Conservation (phyloP, 345 rosid genomes). For the Salix udensis region DNA sequence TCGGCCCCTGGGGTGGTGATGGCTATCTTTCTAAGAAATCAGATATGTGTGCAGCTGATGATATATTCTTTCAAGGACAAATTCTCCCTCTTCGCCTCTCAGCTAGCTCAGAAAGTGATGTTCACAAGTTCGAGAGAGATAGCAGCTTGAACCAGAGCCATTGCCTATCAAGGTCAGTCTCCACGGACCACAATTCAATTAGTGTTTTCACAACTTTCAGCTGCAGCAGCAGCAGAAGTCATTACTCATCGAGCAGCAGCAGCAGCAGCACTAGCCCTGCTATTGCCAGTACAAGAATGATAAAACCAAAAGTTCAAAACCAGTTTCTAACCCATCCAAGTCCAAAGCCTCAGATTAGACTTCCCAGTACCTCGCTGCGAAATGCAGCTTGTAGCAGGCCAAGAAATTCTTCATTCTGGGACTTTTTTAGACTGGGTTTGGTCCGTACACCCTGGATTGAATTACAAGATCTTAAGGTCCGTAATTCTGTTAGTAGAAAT, state of each 20-base stretch:
- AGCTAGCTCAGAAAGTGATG: slow-evolving; percentile 44
- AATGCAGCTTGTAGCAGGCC: slow-evolving; percentile 23
- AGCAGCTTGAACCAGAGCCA: slow-evolving; percentile 18
- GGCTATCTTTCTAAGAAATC: slow-evolving; percentile 36
- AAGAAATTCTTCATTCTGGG: slow-evolving; percentile 64
- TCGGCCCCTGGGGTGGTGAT: slow-evolving; percentile 34
- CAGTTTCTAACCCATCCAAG: slow-evolving; percentile 58
- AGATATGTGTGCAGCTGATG: slow-evolving; percentile 73
- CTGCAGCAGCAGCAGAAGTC: slow-evolving; percentile 41
- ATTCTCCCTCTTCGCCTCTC: slow-evolving; percentile 66
- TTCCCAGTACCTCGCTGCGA: slow-evolving; percentile 27
- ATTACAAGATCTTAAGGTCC: slow-evolving; percentile 40
- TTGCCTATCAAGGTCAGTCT: slow-evolving; percentile 47
- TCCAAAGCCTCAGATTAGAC: slow-evolving; percentile 69
- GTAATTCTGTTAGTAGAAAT: slow-evolving; percentile 28
- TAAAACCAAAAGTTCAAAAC: slow-evolving; percentile 39
- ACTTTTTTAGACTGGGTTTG: slow-evolving; percentile 55
- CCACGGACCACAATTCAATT: slow-evolving; percentile 39
- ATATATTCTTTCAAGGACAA: slow-evolving; percentile 66
- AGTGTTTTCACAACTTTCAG: slow-evolving; percentile 33
- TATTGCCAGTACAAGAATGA: slow-evolving; percentile 1
- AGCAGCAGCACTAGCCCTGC: slow-evolving; percentile 3
- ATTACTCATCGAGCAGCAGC: slow-evolving; percentile 27
- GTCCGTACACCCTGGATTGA: slow-evolving; percentile 82
- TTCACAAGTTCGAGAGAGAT: slow-evolving; percentile 1